Conservation (phyloP, 1,284 basidiomycete species). For the Sporisorium reilianum region DNA sequence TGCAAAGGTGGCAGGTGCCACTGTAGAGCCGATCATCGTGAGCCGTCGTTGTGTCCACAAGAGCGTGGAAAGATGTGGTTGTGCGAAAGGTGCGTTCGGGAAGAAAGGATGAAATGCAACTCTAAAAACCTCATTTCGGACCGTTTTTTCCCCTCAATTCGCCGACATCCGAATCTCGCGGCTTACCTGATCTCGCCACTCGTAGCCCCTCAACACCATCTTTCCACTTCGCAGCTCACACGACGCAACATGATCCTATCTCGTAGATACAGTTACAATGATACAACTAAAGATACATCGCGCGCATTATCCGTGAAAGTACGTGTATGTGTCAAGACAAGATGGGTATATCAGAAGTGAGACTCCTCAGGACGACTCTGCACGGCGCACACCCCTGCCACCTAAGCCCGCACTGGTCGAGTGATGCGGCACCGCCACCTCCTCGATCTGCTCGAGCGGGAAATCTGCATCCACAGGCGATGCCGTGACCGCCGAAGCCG, state of each 20-base stretch:
- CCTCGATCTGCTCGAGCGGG: slow-evolving; percentile 21
- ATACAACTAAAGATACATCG: slow-evolving; percentile 1
- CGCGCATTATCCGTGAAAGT: neutral
- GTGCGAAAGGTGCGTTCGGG: neutral
- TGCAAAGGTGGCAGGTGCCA: slow-evolving; percentile 1
- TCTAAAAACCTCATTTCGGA: neutral
- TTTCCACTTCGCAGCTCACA: neutral
- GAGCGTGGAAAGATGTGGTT: neutral
- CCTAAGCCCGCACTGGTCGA: slow-evolving; percentile 1
- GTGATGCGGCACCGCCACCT: slow-evolving; percentile 19
- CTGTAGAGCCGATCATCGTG: slow-evolving; percentile 15
- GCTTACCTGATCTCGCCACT: neutral
- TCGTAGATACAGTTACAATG: neutral
- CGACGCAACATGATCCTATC: neutral
- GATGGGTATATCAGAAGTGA: neutral
- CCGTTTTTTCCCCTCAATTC: neutral
- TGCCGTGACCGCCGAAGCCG: slow-evolving; percentile 16
- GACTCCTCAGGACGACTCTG: neutral
- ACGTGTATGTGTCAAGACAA: neutral
- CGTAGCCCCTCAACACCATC: neutral
- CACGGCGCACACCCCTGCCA: neutral
- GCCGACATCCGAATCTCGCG: neutral
- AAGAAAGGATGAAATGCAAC: neutral
- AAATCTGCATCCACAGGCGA: slow-evolving; percentile 32
- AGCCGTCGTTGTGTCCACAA: no score